Percentiles rank a stretch among this genome's conserved stretches.
Evolutionary conservation across 2,329 filamentous ascomycete genomes (phyloP).

Genomic region (Cylindrodendrum hubeiense): DNA sequence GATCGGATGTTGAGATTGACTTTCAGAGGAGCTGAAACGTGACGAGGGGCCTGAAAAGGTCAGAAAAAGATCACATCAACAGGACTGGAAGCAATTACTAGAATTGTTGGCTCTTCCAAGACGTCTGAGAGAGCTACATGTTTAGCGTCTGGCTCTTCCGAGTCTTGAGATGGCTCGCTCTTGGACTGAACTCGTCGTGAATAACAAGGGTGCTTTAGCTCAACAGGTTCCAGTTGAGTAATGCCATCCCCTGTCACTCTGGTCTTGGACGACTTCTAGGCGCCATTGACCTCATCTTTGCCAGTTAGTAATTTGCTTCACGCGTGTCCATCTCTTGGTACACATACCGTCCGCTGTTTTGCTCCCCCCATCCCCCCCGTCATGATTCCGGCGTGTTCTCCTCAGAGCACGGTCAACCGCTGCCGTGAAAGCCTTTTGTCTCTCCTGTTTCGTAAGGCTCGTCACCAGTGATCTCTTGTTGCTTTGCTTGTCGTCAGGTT

Average conservation of each 20-base stretch:
- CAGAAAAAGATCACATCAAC: slow-evolving; percentile 1
- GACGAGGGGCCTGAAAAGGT: slow-evolving; percentile 36
- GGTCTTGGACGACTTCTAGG: slow-evolving; percentile 37
- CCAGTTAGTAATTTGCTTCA: slow-evolving; percentile 18
- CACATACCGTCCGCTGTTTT: slow-evolving; percentile 31
- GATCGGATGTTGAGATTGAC: slow-evolving; percentile 22
- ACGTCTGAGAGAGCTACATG: neutral
- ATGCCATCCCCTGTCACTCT: slow-evolving; percentile 28
- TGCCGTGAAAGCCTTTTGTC: slow-evolving; percentile 35
- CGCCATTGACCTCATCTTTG: slow-evolving; percentile 33
- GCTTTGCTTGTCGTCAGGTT: neutral
- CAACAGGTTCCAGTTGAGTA: slow-evolving; percentile 31
- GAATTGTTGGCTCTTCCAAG: slow-evolving; percentile 22
- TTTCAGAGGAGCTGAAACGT: slow-evolving; percentile 44
- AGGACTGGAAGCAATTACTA: slow-evolving; percentile 18
- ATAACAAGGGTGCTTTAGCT: slow-evolving; percentile 53
- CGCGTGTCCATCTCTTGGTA: neutral
- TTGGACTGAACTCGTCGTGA: slow-evolving; percentile 61
- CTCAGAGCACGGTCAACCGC: slow-evolving; percentile 38
- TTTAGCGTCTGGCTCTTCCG: slow-evolving; percentile 33
- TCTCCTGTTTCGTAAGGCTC: slow-evolving; percentile 22
- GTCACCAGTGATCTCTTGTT: neutral
- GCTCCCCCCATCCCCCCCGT: neutral
- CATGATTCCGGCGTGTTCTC: slow-evolving; percentile 14
- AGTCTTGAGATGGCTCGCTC: slow-evolving; percentile 56